These are phyloP conservation scores for Phellopilus nigrolimitatus DNA, from an alignment of 1,284 basidiomycete species.

Conservation along the genomic window DNA sequence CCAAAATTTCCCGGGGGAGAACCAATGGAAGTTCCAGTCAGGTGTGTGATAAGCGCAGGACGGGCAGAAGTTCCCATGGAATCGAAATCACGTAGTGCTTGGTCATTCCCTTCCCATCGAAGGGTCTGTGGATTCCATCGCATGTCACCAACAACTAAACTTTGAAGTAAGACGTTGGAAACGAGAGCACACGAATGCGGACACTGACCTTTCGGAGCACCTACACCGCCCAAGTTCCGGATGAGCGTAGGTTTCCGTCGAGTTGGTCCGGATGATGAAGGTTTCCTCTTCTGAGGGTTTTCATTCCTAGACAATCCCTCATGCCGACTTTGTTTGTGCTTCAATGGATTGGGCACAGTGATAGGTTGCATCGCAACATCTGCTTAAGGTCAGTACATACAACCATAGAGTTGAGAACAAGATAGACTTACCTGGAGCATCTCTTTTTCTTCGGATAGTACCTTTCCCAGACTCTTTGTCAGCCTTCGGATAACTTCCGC, in stretches of 20 bases:
- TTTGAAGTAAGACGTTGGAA: slow-evolving; percentile 19
- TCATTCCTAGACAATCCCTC: slow-evolving; percentile 37
- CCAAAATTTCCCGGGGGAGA: slow-evolving; percentile 77
- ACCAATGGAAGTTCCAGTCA: slow-evolving; percentile 71
- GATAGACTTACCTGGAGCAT: slow-evolving; percentile 39
- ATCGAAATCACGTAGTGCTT: slow-evolving; percentile 86
- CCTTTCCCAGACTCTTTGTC: slow-evolving; percentile 39
- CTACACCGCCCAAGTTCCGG: slow-evolving; percentile 71
- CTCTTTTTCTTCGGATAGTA: slow-evolving; percentile 48
- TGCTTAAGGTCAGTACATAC: slow-evolving; percentile 28
- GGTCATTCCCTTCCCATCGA: slow-evolving; percentile 97
- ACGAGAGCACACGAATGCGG: slow-evolving; percentile 5
- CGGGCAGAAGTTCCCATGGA: slow-evolving; percentile 77
- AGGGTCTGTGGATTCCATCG: slow-evolving; percentile 88
- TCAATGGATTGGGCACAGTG: slow-evolving; percentile 30
- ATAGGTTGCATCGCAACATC: slow-evolving; percentile 39
- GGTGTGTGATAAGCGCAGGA: slow-evolving; percentile 93
- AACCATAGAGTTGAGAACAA: slow-evolving; percentile 3
- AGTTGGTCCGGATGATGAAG: slow-evolving; percentile 35
- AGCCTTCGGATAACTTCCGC: slow-evolving; percentile 39
- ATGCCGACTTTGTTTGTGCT: slow-evolving; percentile 33
- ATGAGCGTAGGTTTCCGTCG: slow-evolving; percentile 80
- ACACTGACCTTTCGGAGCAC: slow-evolving; percentile 70
- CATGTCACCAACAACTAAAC: slow-evolving; percentile 87
- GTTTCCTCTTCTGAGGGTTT: slow-evolving; percentile 53